A percentile compares a stretch with the other conserved stretches of the same genome.
Evolutionary conservation across 768 basidiomycete genomes (phyloP).

Genomic region (Antrodiella citrinella): DNA sequence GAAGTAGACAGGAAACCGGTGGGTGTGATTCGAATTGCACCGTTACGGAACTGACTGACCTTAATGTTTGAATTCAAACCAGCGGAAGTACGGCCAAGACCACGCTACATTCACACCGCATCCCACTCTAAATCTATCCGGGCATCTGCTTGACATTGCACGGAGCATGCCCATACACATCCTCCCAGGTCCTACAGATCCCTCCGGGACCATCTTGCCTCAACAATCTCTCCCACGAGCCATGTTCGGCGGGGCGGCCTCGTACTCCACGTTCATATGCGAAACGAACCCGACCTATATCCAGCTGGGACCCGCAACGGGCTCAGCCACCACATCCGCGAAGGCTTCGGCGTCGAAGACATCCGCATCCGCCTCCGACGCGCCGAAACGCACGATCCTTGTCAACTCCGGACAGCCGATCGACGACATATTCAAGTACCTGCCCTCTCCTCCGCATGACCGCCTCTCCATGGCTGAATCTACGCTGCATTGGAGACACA

Average conservation of each 20-base stretch:
- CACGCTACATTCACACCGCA: slow-evolving; percentile 61
- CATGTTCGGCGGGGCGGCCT: slow-evolving; percentile 67
- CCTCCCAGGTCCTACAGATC: slow-evolving; percentile 83
- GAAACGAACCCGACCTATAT: slow-evolving; percentile 91
- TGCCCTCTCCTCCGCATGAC: slow-evolving; percentile 63
- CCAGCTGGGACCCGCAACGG: slow-evolving; percentile 43
- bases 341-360: slow-evolving; percentile 8
- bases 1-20: slow-evolving; percentile 49
- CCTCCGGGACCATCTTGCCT: slow-evolving; percentile 81
- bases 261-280: slow-evolving; percentile 57
- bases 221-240: slow-evolving; percentile 90
- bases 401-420: slow-evolving; percentile 90
- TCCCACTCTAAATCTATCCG: slow-evolving; percentile 63
- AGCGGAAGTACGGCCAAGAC: slow-evolving; percentile 67
- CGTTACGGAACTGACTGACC: background rate
- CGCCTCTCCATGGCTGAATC: slow-evolving; percentile 65
- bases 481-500: slow-evolving; percentile 88
- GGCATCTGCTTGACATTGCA: slow-evolving; percentile 67
- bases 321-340: slow-evolving; percentile 5
- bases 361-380: slow-evolving; percentile 2
- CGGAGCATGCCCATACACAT: slow-evolving; percentile 79
- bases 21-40: slow-evolving; percentile 20
- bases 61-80: slow-evolving; percentile 1
- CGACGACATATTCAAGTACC: slow-evolving; percentile 93
- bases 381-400: slow-evolving; percentile 49